Evolutionary conservation across 495 filamentous ascomycete genomes (phyloP).

Genomic region (Jackrogersella minutella): DNA sequence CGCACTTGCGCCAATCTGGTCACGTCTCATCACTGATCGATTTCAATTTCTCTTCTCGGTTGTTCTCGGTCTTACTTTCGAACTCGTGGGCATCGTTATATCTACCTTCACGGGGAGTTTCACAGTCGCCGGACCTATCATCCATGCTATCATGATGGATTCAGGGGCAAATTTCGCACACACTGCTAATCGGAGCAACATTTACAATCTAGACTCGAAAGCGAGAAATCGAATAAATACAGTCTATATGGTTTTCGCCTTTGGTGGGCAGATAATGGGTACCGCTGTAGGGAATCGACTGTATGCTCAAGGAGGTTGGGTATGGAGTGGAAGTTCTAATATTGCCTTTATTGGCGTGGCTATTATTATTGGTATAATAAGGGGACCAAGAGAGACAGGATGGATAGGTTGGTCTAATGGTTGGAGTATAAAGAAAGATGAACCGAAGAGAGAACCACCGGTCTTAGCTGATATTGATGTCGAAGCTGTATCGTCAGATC

Average conservation of each 20-base stretch:
- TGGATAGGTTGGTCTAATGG: slow-evolving; percentile 83
- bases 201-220: slow-evolving; percentile 76
- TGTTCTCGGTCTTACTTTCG: slow-evolving; percentile 65
- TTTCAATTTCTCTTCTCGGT: slow-evolving; percentile 72
- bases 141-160: slow-evolving; percentile 78
- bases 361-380: slow-evolving; percentile 62
- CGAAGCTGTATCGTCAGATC: neutral
- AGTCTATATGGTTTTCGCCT: slow-evolving; percentile 78
- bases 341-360: slow-evolving; percentile 70
- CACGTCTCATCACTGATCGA: slow-evolving; percentile 73
- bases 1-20: slow-evolving; percentile 70
- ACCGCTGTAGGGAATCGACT: slow-evolving; percentile 76
- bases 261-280: slow-evolving; percentile 78
- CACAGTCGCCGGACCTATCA: slow-evolving; percentile 74
- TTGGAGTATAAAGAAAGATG: slow-evolving; percentile 58
- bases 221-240: slow-evolving; percentile 83
- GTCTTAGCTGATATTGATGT: neutral
- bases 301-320: slow-evolving; percentile 76
- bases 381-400: slow-evolving; percentile 73
- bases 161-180: slow-evolving; percentile 77
- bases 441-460: slow-evolving; percentile 25
- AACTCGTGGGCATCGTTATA: slow-evolving; percentile 68
- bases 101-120: slow-evolving; percentile 73
- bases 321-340: slow-evolving; percentile 70
- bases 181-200: slow-evolving; percentile 75